Evolutionary conservation across 495 filamentous ascomycete genomes (phyloP).

Genomic region (Hypoxylon crocopeplum): DNA sequence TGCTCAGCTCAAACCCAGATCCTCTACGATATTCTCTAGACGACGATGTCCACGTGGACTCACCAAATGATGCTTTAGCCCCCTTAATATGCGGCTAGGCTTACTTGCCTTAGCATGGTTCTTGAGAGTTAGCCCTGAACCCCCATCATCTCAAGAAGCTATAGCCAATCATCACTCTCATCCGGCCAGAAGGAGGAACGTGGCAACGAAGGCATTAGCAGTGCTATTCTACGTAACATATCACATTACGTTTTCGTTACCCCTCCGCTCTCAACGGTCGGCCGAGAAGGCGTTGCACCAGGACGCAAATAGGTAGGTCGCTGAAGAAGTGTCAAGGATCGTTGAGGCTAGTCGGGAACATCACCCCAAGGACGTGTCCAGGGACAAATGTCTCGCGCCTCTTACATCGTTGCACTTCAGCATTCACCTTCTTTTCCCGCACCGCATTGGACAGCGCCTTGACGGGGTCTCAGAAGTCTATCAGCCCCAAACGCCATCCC

Average conservation of each 20-base stretch:
- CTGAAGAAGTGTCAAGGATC: slow-evolving; percentile 8
- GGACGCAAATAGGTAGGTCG: slow-evolving; percentile 10
- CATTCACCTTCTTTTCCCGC: slow-evolving; percentile 9
- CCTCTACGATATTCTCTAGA: neutral
- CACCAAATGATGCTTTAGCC: slow-evolving; percentile 7
- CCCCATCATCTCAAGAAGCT: neutral
- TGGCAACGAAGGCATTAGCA: neutral
- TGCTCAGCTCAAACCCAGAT: neutral
- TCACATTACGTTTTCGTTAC: slow-evolving; percentile 9
- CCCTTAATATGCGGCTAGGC: neutral
- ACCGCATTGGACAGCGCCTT: slow-evolving; percentile 23
- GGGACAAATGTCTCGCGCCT: slow-evolving; percentile 11
- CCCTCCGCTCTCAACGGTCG: neutral
- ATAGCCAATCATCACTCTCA: too few species aligned
- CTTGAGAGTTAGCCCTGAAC: neutral
- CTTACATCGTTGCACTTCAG: slow-evolving; percentile 20
- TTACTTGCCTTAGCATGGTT: slow-evolving; percentile 1
- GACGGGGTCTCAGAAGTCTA: slow-evolving; percentile 1
- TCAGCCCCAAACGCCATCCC: slow-evolving; percentile 7
- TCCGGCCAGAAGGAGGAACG: too few species aligned
- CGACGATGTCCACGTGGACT: too few species aligned
- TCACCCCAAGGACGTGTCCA: neutral
- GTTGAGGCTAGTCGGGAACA: slow-evolving; percentile 19
- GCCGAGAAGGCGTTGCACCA: slow-evolving; percentile 17
- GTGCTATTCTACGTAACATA: neutral